These are phyloP conservation scores for Pyrenochaeta sp. DNA, from an alignment of 2,329 filamentous ascomycete species.

Conservation along the genomic window DNA sequence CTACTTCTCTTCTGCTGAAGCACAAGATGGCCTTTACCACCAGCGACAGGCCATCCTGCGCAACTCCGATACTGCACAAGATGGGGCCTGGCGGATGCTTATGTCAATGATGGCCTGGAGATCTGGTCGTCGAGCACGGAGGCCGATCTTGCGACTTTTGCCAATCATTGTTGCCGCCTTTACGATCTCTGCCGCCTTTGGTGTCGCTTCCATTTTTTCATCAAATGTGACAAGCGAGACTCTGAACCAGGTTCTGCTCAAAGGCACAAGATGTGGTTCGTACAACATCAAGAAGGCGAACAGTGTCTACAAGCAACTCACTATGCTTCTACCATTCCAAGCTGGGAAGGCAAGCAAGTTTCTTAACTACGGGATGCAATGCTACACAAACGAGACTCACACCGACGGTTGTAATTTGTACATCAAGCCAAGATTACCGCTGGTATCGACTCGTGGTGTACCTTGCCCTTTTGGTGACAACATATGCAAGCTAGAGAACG, in stretches of 20 bases:
- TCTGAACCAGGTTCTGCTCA: conserved; percentile 45
- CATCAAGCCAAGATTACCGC: conserved; percentile 18
- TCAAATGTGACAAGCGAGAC: conserved; percentile 45
- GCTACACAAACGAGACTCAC: conserved; percentile 21
- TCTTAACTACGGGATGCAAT: conserved; percentile 27
- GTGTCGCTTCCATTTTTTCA: conserved; percentile 44
- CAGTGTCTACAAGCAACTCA: conserved; percentile 7
- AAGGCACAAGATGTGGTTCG: conserved; percentile 18
- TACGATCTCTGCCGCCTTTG: conserved; percentile 22
- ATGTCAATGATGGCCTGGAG: conserved; percentile 26
- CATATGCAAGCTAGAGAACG: conserved; percentile 20
- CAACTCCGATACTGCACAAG: conserved; percentile 35
- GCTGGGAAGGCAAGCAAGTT: conserved; percentile 18
- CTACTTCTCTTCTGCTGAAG: conserved; percentile 11
- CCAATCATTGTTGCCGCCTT: conserved; percentile 21
- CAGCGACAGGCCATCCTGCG: conserved; percentile 46
- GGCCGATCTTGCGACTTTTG: conserved; percentile 16
- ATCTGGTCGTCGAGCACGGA: conserved; percentile 15
- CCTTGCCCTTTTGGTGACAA: conserved; percentile 27
- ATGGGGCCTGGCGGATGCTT: conserved; percentile 26
- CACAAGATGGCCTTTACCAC: conserved; percentile 41
- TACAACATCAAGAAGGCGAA: conserved; percentile 1
- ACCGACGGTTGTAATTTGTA: conserved; percentile 26
- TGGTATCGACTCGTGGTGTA: conserved; percentile 10
- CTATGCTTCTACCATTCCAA: conserved; percentile 9